A percentile compares a stretch with the other conserved stretches of the same genome.
These are phyloP conservation scores for Solanum bulbocastanum DNA, from an alignment of 257 asterid species.

Conservation along the genomic window DNA sequence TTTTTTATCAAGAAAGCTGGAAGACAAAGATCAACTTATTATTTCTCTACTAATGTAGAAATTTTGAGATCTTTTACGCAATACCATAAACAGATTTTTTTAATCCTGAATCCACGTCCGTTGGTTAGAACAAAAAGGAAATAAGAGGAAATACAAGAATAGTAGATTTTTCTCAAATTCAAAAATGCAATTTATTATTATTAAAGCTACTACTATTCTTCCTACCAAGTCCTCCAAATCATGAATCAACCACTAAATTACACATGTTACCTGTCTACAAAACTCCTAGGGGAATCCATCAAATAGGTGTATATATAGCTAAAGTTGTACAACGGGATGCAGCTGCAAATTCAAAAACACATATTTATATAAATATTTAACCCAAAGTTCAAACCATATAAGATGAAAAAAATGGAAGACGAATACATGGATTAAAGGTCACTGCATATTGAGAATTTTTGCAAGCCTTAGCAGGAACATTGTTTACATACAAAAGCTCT, in stretches of 20 bases:
- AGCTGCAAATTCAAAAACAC: constrained; percentile 32
- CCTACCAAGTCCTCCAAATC: not conserved
- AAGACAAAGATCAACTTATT: not conserved
- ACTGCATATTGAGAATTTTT: not conserved
- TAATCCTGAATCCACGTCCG: too few species aligned
- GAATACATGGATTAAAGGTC: not conserved
- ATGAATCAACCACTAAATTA: not conserved
- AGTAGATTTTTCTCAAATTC: not conserved
- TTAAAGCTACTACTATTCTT: not conserved
- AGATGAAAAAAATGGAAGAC: not conserved
- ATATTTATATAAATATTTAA: not conserved
- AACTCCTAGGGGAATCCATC: constrained; percentile 79
- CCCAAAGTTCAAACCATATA: not conserved
- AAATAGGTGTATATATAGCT: constrained; percentile 67
- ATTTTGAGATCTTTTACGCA: not conserved
- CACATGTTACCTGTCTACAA: constrained; percentile 75
- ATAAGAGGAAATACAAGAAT: not conserved
- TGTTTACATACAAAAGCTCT: not conserved
- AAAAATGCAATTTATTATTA: not conserved
- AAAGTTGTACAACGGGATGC: constrained; percentile 90
- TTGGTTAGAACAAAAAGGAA: not conserved
- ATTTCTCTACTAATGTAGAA: not conserved
- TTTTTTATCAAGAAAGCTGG: constrained; percentile 68
- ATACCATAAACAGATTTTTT: not conserved
- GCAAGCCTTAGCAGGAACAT: not conserved